Evolutionary conservation across 805 yeast species (phyloP).

Genomic region (Ogataea zsoltii): DNA sequence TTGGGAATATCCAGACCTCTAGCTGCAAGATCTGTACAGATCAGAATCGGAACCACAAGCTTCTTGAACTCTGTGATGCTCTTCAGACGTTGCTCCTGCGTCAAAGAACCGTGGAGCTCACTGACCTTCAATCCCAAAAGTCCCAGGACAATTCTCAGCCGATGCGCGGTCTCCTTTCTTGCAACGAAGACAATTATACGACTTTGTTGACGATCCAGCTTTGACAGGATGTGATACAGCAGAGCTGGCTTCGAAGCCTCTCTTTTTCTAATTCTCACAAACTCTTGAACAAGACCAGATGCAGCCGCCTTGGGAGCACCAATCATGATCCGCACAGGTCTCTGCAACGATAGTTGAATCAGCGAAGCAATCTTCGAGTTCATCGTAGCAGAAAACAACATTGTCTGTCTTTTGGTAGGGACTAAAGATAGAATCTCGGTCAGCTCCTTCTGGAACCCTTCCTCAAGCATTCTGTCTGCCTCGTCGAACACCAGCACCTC

Average conservation of each 20-base stretch:
- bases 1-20: slow-evolving; percentile 99
- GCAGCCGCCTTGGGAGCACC: slow-evolving; percentile 97
- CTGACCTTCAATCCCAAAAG: slow-evolving; percentile 74
- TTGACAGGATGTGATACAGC: slow-evolving; percentile 66
- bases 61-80: slow-evolving; percentile 82
- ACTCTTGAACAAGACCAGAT: slow-evolving; percentile 85
- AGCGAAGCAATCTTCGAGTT: slow-evolving; percentile 87
- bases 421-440: slow-evolving; percentile 84
- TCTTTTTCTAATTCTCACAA: slow-evolving; percentile 90
- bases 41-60: slow-evolving; percentile 77
- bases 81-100: slow-evolving; percentile 90
- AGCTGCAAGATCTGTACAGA: slow-evolving; percentile 98
- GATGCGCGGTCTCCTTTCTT: slow-evolving; percentile 88
- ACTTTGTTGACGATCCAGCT: slow-evolving; percentile 61
- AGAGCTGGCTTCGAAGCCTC: slow-evolving; percentile 83
- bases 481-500: slow-evolving; percentile 95
- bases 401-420: slow-evolving; percentile 90
- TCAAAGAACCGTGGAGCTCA: slow-evolving; percentile 79
- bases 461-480: slow-evolving; percentile 99
- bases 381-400: slow-evolving; percentile 97
- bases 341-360: slow-evolving; percentile 82
- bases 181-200: slow-evolving; percentile 90
- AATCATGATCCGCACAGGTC: slow-evolving; percentile 93
- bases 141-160: slow-evolving; percentile 73
- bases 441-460: slow-evolving; percentile 95